Percentiles rank a stretch among this genome's conserved stretches.
Evolutionary conservation across 179 eudicot genomes (phyloP).

Genomic region (Camellia oleifera): DNA sequence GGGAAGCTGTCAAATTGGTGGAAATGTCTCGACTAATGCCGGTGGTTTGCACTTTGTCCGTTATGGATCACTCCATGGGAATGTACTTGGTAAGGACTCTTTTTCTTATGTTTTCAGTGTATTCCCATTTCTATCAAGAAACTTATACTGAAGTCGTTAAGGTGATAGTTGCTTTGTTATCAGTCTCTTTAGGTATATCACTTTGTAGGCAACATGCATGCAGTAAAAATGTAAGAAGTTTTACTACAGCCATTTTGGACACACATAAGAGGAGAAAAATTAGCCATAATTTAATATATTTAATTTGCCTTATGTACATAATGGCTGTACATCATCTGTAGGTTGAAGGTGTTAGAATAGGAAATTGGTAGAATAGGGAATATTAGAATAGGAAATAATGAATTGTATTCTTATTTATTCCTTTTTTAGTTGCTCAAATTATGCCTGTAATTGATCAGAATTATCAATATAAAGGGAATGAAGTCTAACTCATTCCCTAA

Average conservation of each 20-base stretch:
- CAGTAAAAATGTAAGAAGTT: not conserved
- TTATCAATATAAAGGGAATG: too few relatives aligned
- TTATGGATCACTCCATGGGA: slow-evolving; percentile 97
- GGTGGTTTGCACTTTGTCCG: slow-evolving; percentile 95
- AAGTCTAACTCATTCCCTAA: too few relatives aligned
- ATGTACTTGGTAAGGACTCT: slow-evolving; percentile 68
- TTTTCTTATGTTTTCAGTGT: not conserved
- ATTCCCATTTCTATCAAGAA: not conserved
- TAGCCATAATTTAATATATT: not conserved
- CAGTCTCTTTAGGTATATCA: not conserved
- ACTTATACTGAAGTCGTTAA: not conserved
- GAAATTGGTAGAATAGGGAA: too few relatives aligned
- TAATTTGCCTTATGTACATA: not conserved
- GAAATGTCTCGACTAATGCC: slow-evolving; percentile 97
- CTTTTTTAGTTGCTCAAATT: too few relatives aligned
- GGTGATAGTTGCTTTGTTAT: not conserved
- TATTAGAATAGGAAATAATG: too few relatives aligned
- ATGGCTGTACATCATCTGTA: not conserved
- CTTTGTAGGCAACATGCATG: slow-evolving; percentile 1
- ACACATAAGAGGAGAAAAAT: not conserved
- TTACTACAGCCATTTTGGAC: not conserved
- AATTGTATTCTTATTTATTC: too few relatives aligned
- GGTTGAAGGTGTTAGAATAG: not conserved
- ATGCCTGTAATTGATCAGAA: too few relatives aligned
- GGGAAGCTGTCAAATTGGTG: slow-evolving; percentile 99